A percentile compares a stretch with the other conserved stretches of the same genome.
Conservation (phyloP, 371 early-diverging fungal genomes). For the Mucor mucedo region DNA sequence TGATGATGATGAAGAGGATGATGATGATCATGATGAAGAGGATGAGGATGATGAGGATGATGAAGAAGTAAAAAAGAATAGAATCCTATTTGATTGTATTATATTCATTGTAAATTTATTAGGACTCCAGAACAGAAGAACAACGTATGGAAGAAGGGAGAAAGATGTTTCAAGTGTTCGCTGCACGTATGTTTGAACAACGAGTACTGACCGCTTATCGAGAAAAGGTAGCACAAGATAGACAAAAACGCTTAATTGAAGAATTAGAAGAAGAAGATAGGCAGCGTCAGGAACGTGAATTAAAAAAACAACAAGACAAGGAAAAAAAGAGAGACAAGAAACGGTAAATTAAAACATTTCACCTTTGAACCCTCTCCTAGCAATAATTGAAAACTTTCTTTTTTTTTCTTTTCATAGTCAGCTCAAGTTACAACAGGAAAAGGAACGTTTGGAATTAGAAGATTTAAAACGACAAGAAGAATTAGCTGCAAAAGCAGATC, state of each 20-base stretch:
- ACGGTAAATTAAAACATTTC: conserved; percentile 37
- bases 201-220: conserved; percentile 89
- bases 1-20: conserved; percentile 59
- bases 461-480: conserved; percentile 47
- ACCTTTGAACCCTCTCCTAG: not conserved
- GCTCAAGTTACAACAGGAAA: conserved; percentile 48
- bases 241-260: conserved; percentile 77
- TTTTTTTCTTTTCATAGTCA: conserved; percentile 21
- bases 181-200: conserved; percentile 95
- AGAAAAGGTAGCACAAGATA: conserved; percentile 88
- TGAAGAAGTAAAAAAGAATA: conserved; percentile 40
- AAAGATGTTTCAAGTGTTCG: conserved; percentile 93
- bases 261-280: conserved; percentile 84
- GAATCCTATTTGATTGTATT: not conserved
- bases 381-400: too few relatives aligned
- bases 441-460: conserved; percentile 52
- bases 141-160: conserved; percentile 91
- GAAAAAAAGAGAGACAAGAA: conserved; percentile 69
- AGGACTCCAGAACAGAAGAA: conserved; percentile 81
- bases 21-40: conserved; percentile 59
- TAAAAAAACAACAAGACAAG: conserved; percentile 69
- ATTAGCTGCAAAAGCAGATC: conserved; percentile 36
- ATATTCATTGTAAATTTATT: not conserved
- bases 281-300: conserved; percentile 70
- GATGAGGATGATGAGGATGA: conserved; percentile 36